A percentile compares a stretch with the other conserved stretches of the same genome.
phyloP scores from a whole-genome alignment of 768 basidiomycete species.

The Lentinula guzmanii region DNA sequence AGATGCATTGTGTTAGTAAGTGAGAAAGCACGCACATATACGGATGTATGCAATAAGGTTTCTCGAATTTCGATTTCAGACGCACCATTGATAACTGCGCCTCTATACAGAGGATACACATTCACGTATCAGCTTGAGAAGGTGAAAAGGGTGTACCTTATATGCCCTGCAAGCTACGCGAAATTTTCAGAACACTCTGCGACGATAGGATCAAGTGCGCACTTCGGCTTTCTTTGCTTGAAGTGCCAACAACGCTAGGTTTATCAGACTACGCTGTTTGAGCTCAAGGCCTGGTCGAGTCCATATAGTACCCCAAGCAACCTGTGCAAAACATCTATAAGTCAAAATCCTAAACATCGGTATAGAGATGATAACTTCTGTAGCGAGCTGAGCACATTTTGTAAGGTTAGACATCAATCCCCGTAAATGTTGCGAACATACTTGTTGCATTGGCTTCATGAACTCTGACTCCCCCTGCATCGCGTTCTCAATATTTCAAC shows the following conservation, averaged over 20 bases:
- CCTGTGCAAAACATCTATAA: conserved; percentile 17
- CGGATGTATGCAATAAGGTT: conserved; percentile 34
- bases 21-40: conserved; percentile 19
- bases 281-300: conserved; percentile 38
- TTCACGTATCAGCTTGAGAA: not conserved
- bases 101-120: conserved; percentile 16
- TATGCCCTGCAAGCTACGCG: conserved; percentile 29
- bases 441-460: conserved; percentile 42
- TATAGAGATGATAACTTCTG: conserved; percentile 22
- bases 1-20: not conserved
- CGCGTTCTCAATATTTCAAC: not conserved
- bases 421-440: conserved; percentile 1
- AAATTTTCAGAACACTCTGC: not conserved
- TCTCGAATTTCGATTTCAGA: conserved; percentile 38
- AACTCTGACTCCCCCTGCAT: conserved; percentile 33
- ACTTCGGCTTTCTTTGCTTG: conserved; percentile 41
- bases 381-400: conserved; percentile 22
- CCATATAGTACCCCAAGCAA: conserved; percentile 43
- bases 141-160: conserved; percentile 16
- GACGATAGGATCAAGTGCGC: conserved; percentile 1
- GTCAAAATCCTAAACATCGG: not conserved
- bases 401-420: not conserved
- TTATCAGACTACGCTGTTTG: conserved; percentile 40
- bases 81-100: conserved; percentile 38
- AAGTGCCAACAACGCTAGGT: conserved; percentile 34